Evolutionary conservation across 352 stramenopile genomes (phyloP).

Genomic region (Phytophthora tubulina): DNA sequence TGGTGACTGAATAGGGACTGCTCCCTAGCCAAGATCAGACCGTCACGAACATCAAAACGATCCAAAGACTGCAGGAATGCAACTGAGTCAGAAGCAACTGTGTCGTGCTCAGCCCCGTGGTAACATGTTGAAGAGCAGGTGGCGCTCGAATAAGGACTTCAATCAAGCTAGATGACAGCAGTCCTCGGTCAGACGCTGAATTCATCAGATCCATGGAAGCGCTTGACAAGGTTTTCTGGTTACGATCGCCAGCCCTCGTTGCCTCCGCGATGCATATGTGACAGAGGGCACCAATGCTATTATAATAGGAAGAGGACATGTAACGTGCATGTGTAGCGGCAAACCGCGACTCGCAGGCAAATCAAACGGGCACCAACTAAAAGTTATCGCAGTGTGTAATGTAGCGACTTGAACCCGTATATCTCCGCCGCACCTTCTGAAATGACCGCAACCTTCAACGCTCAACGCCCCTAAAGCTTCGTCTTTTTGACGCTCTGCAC

Average conservation of each 20-base stretch:
- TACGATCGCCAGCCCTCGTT: no score
- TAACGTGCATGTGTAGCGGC: constrained; percentile 3
- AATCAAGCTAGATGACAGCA: background rate
- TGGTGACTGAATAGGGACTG: constrained; percentile 2
- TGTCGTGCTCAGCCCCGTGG: background rate
- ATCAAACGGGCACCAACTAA: constrained; percentile 7
- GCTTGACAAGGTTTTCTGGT: no score
- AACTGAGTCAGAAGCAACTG: background rate
- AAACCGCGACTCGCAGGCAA: constrained; percentile 8
- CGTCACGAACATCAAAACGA: no score
- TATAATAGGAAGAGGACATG: background rate
- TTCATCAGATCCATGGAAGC: background rate
- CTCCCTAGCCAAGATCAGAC: background rate
- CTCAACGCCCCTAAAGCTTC: background rate
- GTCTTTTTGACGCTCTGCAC: background rate
- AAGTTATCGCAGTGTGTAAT: constrained; percentile 14
- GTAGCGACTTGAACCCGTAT: constrained; percentile 16
- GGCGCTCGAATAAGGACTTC: constrained; percentile 5
- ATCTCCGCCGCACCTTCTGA: constrained; percentile 13
- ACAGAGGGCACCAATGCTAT: constrained; percentile 4
- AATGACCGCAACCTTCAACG: background rate
- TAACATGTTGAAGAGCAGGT: background rate
- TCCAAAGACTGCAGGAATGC: background rate
- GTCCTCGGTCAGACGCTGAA: background rate
- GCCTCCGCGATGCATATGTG: background rate